Evolutionary conservation across 2,329 filamentous ascomycete species (phyloP).

Genomic region (Aspergillus sp.): DNA sequence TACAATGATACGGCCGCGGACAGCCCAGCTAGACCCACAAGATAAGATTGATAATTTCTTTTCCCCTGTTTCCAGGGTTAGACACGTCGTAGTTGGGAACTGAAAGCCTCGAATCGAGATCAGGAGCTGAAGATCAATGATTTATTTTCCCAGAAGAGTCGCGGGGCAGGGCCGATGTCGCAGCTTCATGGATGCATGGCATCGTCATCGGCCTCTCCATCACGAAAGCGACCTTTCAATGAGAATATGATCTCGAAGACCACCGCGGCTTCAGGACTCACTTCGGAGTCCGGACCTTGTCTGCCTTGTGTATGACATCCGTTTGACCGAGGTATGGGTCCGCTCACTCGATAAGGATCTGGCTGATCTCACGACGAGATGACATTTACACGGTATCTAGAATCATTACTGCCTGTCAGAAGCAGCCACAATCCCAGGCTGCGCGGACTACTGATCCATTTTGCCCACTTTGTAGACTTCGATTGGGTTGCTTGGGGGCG

Average conservation of each 20-base stretch:
- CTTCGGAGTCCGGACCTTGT: neutral
- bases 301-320: neutral
- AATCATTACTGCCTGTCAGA: slow-evolving; percentile 10
- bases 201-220: neutral
- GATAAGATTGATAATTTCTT: slow-evolving; percentile 30
- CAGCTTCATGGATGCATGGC: neutral
- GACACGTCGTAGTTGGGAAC: neutral
- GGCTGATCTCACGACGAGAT: slow-evolving; percentile 6
- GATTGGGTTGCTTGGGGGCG: neutral
- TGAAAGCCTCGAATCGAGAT: neutral
- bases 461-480: neutral
- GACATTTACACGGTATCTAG: slow-evolving; percentile 18
- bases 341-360: neutral
- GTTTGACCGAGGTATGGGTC: neutral
- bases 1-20: neutral
- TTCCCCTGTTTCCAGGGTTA: neutral
- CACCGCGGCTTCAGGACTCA: neutral
- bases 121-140: neutral
- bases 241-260: neutral
- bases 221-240: neutral
- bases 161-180: slow-evolving; percentile 11
- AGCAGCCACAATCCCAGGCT: neutral
- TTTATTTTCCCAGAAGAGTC: neutral
- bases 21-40: slow-evolving; percentile 24
- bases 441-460: neutral